A percentile compares a stretch with the other conserved stretches of the same genome.
phyloP scores from a whole-genome alignment of 257 asterid species.

The Orobanche coerulescens region DNA sequence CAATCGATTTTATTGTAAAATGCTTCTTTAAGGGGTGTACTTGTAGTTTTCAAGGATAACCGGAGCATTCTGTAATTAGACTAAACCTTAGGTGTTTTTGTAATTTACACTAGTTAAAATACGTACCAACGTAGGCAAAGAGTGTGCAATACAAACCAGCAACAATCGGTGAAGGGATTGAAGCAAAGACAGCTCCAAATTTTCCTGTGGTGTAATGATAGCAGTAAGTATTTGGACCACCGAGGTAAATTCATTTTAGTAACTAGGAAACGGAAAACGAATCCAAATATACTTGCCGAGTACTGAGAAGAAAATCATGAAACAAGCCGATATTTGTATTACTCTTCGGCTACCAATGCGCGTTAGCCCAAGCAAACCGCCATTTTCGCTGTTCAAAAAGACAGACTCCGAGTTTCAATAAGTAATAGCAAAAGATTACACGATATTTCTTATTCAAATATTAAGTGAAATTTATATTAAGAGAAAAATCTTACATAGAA shows the following conservation, averaged over 20 bases:
- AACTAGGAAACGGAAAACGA: not conserved
- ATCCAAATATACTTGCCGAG: conserved; percentile 41
- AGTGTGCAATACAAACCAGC: conserved; percentile 90
- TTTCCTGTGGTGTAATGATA: conserved; percentile 42
- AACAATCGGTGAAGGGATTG: conserved; percentile 83
- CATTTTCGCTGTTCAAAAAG: conserved; percentile 62
- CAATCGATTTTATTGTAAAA: too few species aligned
- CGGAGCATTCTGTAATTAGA: too few species aligned
- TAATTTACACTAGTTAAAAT: not conserved
- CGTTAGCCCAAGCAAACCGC: conserved; percentile 81
- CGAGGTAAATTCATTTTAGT: not conserved
- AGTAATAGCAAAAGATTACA: not conserved
- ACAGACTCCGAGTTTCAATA: conserved; percentile 91
- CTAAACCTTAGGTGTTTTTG: not conserved
- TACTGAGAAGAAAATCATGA: conserved; percentile 91
- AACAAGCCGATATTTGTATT: conserved; percentile 86
- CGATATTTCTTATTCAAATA: too few species aligned
- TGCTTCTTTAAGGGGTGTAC: too few species aligned
- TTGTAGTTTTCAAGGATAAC: too few species aligned
- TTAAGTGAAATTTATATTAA: not conserved
- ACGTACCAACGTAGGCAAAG: conserved; percentile 90
- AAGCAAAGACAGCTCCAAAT: conserved; percentile 96
- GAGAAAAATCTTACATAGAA: conserved; percentile 56
- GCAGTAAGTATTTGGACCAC: not conserved
- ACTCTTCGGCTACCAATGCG: conserved; percentile 94